Percentiles rank a stretch among this genome's conserved stretches.
phyloP scores from a whole-genome alignment of 78 protist genomes.

The Dictyostelium intermedium region DNA sequence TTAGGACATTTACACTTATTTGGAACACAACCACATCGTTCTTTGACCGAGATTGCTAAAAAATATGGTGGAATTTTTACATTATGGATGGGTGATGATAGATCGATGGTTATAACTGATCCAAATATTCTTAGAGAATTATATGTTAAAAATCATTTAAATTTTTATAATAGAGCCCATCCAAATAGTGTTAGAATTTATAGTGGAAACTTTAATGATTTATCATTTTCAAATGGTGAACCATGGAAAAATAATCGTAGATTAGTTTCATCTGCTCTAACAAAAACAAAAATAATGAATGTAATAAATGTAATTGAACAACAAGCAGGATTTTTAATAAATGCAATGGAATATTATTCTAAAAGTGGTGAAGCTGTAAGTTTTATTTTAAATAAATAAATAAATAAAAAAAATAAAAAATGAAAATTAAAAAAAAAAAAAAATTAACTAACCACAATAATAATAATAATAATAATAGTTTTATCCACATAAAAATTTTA shows the following conservation, averaged over 20 bases:
- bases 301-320: not conserved
- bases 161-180: slow-evolving; percentile 24
- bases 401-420: not conserved
- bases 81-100: slow-evolving; percentile 40
- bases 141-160: not conserved
- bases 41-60: not conserved
- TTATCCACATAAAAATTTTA: slow-evolving; percentile 11
- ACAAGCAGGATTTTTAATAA: not conserved
- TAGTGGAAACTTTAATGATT: not conserved
- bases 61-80: slow-evolving; percentile 8
- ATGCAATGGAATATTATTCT: not conserved
- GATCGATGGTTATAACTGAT: slow-evolving; percentile 8
- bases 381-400: not conserved
- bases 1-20: slow-evolving; percentile 35
- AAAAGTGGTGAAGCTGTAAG: slow-evolving; percentile 10
- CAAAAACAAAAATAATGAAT: slow-evolving; percentile 27
- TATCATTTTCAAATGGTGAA: slow-evolving; percentile 9
- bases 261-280: slow-evolving; percentile 9
- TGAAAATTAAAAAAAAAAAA: too few relatives aligned
- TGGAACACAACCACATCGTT: slow-evolving; percentile 38
- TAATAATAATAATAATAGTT: slow-evolving; percentile 15
- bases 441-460: not conserved
- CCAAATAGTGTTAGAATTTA: not conserved
- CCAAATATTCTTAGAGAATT: slow-evolving; percentile 2
- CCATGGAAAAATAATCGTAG: not conserved